Percentiles rank a stretch among this genome's conserved stretches.
phyloP scores from a whole-genome alignment of 108 stramenopile genomes.

The Nitzschia sp. region DNA sequence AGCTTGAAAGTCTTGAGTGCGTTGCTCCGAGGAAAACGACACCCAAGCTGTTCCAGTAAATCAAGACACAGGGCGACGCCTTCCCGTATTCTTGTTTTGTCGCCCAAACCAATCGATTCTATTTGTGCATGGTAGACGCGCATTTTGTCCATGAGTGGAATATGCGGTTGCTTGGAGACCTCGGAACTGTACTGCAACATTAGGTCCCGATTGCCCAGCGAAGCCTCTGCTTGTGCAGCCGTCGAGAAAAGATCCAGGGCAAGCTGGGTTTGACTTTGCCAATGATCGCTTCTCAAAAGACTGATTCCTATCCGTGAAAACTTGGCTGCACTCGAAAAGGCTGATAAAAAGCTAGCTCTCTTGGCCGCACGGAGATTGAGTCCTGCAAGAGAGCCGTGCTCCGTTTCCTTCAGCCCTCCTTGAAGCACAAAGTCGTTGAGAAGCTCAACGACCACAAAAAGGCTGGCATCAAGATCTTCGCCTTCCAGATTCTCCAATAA shows the following conservation, averaged over 20 bases:
- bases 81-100: background rate
- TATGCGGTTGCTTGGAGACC: background rate
- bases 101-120: background rate
- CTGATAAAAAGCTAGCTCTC: background rate
- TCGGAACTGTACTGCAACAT: background rate
- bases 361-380: slow-evolving; percentile 8
- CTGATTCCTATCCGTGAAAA: slow-evolving; percentile 1
- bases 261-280: background rate
- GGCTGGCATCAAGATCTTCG: background rate
- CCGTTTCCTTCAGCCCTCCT: background rate
- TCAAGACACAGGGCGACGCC: background rate
- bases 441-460: background rate
- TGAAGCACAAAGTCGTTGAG: background rate
- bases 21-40: background rate
- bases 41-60: background rate
- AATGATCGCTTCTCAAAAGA: background rate
- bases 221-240: background rate
- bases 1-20: background rate
- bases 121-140: background rate
- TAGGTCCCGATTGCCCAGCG: background rate
- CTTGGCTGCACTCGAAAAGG: slow-evolving; percentile 9
- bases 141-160: slow-evolving; percentile 5
- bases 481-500: background rate
- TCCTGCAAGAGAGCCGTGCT: background rate
- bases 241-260: background rate